Evolutionary conservation across 1,284 basidiomycete species (phyloP).

Genomic region (Trichosporon sp.): DNA sequence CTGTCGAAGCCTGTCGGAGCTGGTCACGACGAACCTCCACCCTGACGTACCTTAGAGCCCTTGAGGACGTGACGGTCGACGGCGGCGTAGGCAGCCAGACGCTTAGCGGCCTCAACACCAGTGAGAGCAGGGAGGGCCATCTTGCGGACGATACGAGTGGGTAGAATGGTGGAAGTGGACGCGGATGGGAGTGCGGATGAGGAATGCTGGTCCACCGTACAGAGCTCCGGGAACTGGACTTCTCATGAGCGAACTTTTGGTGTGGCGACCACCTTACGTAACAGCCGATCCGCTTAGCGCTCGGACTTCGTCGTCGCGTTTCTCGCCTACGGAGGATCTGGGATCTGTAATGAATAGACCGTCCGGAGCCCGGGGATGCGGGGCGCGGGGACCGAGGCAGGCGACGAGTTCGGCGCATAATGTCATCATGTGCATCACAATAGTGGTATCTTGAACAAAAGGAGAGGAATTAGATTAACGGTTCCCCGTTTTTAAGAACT

Average conservation of each 20-base stretch:
- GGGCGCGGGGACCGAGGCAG: background rate
- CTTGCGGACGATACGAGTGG: constrained; percentile 4
- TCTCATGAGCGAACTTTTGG: background rate
- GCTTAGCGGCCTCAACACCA: constrained; percentile 72
- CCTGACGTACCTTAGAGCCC: background rate
- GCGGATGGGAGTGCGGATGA: background rate
- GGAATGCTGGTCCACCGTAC: background rate
- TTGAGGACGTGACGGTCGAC: constrained; percentile 75
- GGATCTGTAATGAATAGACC: background rate
- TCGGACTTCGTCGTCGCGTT: background rate
- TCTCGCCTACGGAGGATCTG: background rate
- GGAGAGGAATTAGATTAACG: background rate
- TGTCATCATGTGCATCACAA: constrained; percentile 7
- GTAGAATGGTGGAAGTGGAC: constrained; percentile 13
- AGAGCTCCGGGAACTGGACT: background rate
- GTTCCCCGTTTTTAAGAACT: constrained; percentile 2
- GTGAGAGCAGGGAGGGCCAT: constrained; percentile 12
- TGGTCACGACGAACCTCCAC: background rate
- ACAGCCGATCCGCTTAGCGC: background rate
- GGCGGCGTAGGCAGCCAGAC: constrained; percentile 86
- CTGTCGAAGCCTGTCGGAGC: background rate
- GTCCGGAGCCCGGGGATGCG: background rate
- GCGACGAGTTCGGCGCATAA: background rate
- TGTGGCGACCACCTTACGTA: background rate
- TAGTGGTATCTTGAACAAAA: constrained; percentile 6